Conservation (phyloP, 2,329 filamentous ascomycete species). For the Decorospora gaudefroyi region DNA sequence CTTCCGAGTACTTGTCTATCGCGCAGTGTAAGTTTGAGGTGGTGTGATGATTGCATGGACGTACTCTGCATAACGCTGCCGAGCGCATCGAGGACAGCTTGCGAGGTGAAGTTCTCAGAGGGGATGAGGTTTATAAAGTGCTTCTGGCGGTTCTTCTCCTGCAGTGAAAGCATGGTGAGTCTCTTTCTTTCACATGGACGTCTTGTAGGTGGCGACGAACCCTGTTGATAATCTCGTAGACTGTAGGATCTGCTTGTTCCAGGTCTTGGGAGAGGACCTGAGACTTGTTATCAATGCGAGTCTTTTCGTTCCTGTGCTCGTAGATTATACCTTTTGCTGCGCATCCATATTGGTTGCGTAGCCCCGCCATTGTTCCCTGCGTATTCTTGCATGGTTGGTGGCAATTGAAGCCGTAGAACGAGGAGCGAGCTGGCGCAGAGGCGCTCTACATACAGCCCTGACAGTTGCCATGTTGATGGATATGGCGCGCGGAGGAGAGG, state of each 20-base stretch:
- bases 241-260: conserved; percentile 80
- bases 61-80: conserved; percentile 60
- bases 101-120: conserved; percentile 98
- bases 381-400: conserved; percentile 39
- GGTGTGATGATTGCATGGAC: conserved; percentile 64
- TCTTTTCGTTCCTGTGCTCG: neutral
- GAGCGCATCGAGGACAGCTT: conserved; percentile 95
- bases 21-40: conserved; percentile 31
- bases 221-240: conserved; percentile 90
- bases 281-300: conserved; percentile 14
- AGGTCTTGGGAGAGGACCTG: conserved; percentile 81
- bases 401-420: conserved; percentile 35
- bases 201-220: conserved; percentile 54
- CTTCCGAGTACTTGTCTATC: conserved; percentile 97
- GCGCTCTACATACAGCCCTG: conserved; percentile 47
- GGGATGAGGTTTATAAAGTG: conserved; percentile 99
- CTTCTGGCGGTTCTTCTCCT: conserved; percentile 96
- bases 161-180: conserved; percentile 24
- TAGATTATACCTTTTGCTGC: conserved; percentile 54
- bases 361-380: conserved; percentile 46
- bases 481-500: conserved; percentile 15
- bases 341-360: conserved; percentile 51
- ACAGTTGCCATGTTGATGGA: conserved; percentile 49
- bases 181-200: conserved; percentile 13
- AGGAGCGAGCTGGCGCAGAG: conserved; percentile 44